phyloP scores from a whole-genome alignment of 2,329 filamentous ascomycete genomes.

The Neodidymelliopsis sp. region DNA sequence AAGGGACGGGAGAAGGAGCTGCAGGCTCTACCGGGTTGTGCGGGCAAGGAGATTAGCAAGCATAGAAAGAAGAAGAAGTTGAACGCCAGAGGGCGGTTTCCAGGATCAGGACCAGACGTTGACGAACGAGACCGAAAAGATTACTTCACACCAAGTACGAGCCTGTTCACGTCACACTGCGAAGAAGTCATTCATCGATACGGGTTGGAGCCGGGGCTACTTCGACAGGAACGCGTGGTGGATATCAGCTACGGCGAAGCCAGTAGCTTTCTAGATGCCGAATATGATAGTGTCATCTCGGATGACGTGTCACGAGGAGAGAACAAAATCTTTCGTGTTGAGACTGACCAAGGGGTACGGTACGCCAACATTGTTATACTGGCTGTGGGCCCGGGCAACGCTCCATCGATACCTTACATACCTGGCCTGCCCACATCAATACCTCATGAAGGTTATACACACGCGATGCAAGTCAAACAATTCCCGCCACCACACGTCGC shows the following conservation, averaged over 20 bases:
- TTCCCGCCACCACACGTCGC: conserved; percentile 64
- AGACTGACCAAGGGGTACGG: conserved; percentile 61
- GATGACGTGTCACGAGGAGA: conserved; percentile 37
- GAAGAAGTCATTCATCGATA: conserved; percentile 51
- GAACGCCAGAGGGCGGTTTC: conserved; percentile 51
- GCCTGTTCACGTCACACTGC: conserved; percentile 54
- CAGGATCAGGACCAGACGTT: conserved; percentile 45
- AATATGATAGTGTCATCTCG: conserved; percentile 29
- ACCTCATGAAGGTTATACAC: conserved; percentile 62
- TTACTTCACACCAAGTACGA: conserved; percentile 53
- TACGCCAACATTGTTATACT: conserved; percentile 71
- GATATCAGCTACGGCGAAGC: conserved; percentile 67
- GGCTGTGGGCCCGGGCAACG: conserved; percentile 73
- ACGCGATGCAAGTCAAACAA: conserved; percentile 69
- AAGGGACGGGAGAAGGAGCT: conserved; percentile 68
- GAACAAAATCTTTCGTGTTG: conserved; percentile 70
- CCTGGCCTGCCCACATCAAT: conserved; percentile 48
- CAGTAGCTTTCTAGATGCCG: conserved; percentile 37
- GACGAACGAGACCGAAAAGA: conserved; percentile 58
- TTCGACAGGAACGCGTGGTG: conserved; percentile 67
- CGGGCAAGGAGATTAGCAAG: conserved; percentile 82
- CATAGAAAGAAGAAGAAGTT: conserved; percentile 73
- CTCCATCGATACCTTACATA: conserved; percentile 56
- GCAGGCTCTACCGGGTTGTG: conserved; percentile 74
- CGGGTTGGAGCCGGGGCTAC: conserved; percentile 60